Evolutionary conservation across 371 early-diverging fungal species (phyloP), one percentile per base, ranked within the genome.

Genomic region (Syncephalis plumigaleata): DNA sequence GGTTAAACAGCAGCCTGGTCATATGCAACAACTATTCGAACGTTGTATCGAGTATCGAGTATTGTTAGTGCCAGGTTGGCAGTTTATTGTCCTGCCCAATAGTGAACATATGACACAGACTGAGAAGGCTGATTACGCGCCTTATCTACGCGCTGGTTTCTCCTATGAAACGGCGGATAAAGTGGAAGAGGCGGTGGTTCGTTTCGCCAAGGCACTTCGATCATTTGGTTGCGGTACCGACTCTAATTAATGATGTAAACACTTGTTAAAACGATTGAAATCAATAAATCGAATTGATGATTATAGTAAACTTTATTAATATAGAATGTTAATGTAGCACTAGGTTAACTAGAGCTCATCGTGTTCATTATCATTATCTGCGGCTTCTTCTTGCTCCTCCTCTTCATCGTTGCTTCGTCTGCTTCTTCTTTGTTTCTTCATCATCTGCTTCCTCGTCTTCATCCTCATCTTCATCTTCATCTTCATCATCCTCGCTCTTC

Each of bases 31-130:
- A 26, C 15, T 58, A 22, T 61, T 61, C 42, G 46, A 50, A 16
- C 49, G 23, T 17, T 54, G 54, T 42, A 42, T 70, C 37, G 70
- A 67, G 24, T 56, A 64, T 49, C 71, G 72, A 47, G 73, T 76
- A 17, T 54, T 79, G 47, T 45, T 79, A 44, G 68, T 78, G 9
- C 78, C 78, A 1, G 80, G 78, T n/a, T 59, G 64, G 55, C 66
- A 65, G 60, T 65, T 61, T 52, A 53, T 57, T 20, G 49, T 57
- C 48, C 55, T 54, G 46, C 45, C 52, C 42, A 52, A 53, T 44
- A 55, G 53, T 9, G 15, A 39, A 1, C 42, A 46, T 26, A 1
- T 50, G n/a, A 57, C 54, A 22, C 36, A 25, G 36, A 21, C 52
- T 3, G 56, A 62, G n/a, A 26, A 51, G 39, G 56, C 51, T 37